Evolutionary conservation across 306 rosid genomes (phyloP), one percentile per base, ranked within the genome.

Genomic region (Trifolium pratense): DNA sequence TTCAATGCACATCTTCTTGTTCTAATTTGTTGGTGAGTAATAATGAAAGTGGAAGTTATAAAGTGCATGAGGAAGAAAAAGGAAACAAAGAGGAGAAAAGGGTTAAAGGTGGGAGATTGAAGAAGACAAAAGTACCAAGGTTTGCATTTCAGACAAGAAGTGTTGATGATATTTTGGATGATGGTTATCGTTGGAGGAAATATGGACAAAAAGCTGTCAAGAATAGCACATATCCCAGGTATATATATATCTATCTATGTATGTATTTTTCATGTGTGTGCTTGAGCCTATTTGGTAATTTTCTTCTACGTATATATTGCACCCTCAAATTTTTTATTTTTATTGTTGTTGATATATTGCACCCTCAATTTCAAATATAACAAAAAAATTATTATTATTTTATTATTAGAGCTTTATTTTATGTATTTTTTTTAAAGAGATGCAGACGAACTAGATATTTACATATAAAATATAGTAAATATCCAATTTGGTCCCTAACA

Each of bases 121-220:
- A 88, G 71, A 90, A 79, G 65, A 71, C 29, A 36, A 63, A 83
- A 13, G 83, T 79, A n/a, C 96, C 97, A 0, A 87, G 98, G 91
- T 87, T 93, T 75, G 98, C 89, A 5, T 93, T 93, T 78, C 97
- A 93, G 84, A 93, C 98, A 0, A 82, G 93, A 66, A 93, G 97
- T 70, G 90, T 79, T 2, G 96, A 93, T 75, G 98, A 90, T 78
- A 89, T 93, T 68, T 89, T 93, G 40, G 98, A 93, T n/a, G 97
- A 93, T 70, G 98, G 98, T 5, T 93, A 86, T 48, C 93, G 97
- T n/a, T 93, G 98, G 98, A 87, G 98, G 70, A 93, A 93, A 66
- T 93, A 93, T 75, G 98, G 98, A 1, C 98, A 93, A 83, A 93
- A 93, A 84, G 85, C 97, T 68, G 98, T 93, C 57, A 93, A 93